Percentiles rank a stretch among this genome's conserved stretches.
phyloP scores from a whole-genome alignment of 306 rosid species.

The Pachyrhizus erosus region DNA sequence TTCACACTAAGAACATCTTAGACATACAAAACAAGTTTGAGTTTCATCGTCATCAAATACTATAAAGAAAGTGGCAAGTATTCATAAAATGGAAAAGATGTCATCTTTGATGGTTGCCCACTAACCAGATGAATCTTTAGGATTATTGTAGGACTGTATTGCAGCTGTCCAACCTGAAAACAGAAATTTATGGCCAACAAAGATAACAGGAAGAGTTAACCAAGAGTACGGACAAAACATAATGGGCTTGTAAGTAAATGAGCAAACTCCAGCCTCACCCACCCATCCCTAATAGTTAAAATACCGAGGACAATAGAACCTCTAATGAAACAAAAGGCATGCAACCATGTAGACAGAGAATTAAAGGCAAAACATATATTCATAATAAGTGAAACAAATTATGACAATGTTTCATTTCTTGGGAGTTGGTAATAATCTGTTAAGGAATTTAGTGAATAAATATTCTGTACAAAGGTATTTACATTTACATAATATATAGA shows the following conservation, averaged over 20 bases:
- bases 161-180: conserved; percentile 76
- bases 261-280: conserved; percentile 19
- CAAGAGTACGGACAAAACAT: conserved; percentile 34
- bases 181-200: conserved; percentile 37
- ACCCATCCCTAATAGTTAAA: conserved; percentile 24
- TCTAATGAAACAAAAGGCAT: conserved; percentile 24
- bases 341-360: conserved; percentile 18
- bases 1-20: not conserved
- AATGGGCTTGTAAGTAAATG: conserved; percentile 15
- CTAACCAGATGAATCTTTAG: conserved; percentile 71
- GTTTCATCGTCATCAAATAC: conserved; percentile 9
- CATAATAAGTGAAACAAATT: conserved; percentile 2
- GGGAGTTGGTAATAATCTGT: conserved; percentile 14
- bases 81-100: conserved; percentile 28
- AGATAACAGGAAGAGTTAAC: conserved; percentile 23
- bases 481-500: not conserved
- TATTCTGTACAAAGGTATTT: not conserved
- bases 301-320: conserved; percentile 23
- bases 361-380: not conserved
- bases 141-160: conserved; percentile 54
- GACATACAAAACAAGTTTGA: conserved; percentile 26
- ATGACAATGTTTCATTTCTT: not conserved
- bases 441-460: not conserved
- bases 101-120: too few relatives aligned
- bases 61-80: conserved; percentile 6